These are phyloP conservation scores for Clitopilus passeckerianus DNA, from an alignment of 768 basidiomycete species.

Conservation along the genomic window DNA sequence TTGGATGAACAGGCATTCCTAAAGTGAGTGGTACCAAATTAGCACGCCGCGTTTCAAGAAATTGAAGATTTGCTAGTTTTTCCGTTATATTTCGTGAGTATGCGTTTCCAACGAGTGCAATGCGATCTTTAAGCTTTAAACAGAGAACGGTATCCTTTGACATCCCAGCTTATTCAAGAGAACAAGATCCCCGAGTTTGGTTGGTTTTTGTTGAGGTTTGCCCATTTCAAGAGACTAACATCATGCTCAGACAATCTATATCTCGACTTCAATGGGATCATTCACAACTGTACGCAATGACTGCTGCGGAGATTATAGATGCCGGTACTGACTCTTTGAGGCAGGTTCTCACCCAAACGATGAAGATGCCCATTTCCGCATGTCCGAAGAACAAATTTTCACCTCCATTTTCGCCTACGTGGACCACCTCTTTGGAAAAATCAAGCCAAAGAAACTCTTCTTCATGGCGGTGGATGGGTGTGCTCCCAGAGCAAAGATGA, in stretches of 20 bases:
- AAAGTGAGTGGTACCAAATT: constrained; percentile 40
- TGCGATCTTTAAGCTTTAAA: constrained; percentile 6
- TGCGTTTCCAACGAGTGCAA: neutral
- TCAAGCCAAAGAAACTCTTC: constrained; percentile 96
- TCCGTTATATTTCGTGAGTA: constrained; percentile 90
- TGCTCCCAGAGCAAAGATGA: constrained; percentile 98
- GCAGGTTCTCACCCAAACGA: constrained; percentile 94
- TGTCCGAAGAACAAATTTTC: constrained; percentile 96
- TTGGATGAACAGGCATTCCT: constrained; percentile 43
- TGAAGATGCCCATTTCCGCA: constrained; percentile 90
- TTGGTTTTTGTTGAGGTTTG: constrained; percentile 23
- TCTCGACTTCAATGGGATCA: constrained; percentile 92
- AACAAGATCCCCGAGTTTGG: constrained; percentile 99
- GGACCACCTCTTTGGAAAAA: constrained; percentile 93
- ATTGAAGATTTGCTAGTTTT: constrained; percentile 57
- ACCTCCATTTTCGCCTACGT: constrained; percentile 97
- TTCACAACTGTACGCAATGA: constrained; percentile 63
- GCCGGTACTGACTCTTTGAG: constrained; percentile 18
- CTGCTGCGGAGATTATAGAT: neutral
- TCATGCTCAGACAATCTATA: constrained; percentile 72
- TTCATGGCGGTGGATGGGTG: constrained; percentile 99
- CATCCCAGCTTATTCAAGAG: constrained; percentile 95
- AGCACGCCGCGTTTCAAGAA: constrained; percentile 1
- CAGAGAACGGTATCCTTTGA: constrained; percentile 96
- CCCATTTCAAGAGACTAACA: constrained; percentile 3